A percentile compares a stretch with the other conserved stretches of the same genome.
Evolutionary conservation across 805 yeast genomes (phyloP).

Genomic region (Hagleromyces aurorensis): DNA sequence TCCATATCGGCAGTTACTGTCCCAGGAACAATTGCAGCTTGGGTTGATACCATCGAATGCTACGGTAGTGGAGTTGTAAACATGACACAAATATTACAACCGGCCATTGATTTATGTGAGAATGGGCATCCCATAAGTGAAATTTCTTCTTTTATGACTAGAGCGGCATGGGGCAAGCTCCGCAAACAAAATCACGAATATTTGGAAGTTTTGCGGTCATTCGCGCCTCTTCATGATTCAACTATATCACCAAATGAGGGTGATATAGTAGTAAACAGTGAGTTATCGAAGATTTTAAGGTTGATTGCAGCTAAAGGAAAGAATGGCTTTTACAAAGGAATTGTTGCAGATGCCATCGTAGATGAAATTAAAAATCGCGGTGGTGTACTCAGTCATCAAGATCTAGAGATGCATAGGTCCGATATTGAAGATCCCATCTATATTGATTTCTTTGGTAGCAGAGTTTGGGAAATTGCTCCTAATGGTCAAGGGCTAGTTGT

Average conservation of each 20-base stretch:
- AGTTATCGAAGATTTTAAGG: slow-evolving; percentile 46
- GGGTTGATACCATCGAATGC: slow-evolving; percentile 58
- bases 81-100: slow-evolving; percentile 48
- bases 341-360: slow-evolving; percentile 59
- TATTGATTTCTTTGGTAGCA: slow-evolving; percentile 43
- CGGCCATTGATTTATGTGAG: slow-evolving; percentile 64
- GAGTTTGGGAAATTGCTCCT: slow-evolving; percentile 78
- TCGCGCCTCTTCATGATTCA: slow-evolving; percentile 34
- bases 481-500: slow-evolving; percentile 79
- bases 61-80: slow-evolving; percentile 71
- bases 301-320: slow-evolving; percentile 49
- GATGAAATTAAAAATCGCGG: slow-evolving; percentile 43
- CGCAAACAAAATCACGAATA: slow-evolving; percentile 27
- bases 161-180: slow-evolving; percentile 30
- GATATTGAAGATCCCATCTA: slow-evolving; percentile 59
- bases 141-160: slow-evolving; percentile 49
- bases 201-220: slow-evolving; percentile 18
- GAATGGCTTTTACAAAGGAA: slow-evolving; percentile 62
- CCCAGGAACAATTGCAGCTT: slow-evolving; percentile 76
- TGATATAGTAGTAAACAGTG: slow-evolving; percentile 44
- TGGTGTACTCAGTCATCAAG: slow-evolving; percentile 49
- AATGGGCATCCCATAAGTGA: slow-evolving; percentile 58
- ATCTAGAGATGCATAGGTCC: slow-evolving; percentile 49
- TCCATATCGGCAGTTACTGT: slow-evolving; percentile 60
- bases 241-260: slow-evolving; percentile 50